Evolutionary conservation across 1,284 basidiomycete genomes (phyloP).

Genomic region (Xerocomus minutiporus): DNA sequence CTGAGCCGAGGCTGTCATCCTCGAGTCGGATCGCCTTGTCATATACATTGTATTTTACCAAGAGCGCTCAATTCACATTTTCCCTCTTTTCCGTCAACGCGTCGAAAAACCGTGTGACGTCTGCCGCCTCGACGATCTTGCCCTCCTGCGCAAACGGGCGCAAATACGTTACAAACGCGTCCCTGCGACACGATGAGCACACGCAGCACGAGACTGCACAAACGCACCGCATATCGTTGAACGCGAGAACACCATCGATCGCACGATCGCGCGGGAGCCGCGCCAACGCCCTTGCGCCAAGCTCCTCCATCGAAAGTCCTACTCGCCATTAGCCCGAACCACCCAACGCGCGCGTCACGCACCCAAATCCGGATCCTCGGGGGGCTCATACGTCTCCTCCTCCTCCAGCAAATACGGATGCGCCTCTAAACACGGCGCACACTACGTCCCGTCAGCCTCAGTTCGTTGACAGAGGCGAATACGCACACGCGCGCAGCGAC

Average conservation of each 20-base stretch:
- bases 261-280: slow-evolving; percentile 69
- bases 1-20: no score
- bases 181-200: slow-evolving; percentile 37
- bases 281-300: slow-evolving; percentile 70
- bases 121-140: slow-evolving; percentile 68
- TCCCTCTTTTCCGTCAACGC: slow-evolving; percentile 8
- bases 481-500: slow-evolving; percentile 54
- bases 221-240: slow-evolving; percentile 70
- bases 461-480: no score
- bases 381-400: slow-evolving; percentile 77
- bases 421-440: slow-evolving; percentile 47
- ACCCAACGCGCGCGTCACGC: no score
- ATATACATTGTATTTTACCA: no score
- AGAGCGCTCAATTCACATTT: neutral
- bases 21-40: no score
- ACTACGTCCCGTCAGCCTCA: slow-evolving; percentile 37
- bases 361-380: slow-evolving; percentile 78
- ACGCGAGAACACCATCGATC: slow-evolving; percentile 75
- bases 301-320: slow-evolving; percentile 73
- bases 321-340: neutral
- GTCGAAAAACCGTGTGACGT: slow-evolving; percentile 70
- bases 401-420: slow-evolving; percentile 63
- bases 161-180: slow-evolving; percentile 66
- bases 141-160: slow-evolving; percentile 75
- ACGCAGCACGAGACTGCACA: neutral